These are phyloP conservation scores for Furcasterigmium sp. DNA, from an alignment of 2,329 filamentous ascomycete species.

Conservation along the genomic window DNA sequence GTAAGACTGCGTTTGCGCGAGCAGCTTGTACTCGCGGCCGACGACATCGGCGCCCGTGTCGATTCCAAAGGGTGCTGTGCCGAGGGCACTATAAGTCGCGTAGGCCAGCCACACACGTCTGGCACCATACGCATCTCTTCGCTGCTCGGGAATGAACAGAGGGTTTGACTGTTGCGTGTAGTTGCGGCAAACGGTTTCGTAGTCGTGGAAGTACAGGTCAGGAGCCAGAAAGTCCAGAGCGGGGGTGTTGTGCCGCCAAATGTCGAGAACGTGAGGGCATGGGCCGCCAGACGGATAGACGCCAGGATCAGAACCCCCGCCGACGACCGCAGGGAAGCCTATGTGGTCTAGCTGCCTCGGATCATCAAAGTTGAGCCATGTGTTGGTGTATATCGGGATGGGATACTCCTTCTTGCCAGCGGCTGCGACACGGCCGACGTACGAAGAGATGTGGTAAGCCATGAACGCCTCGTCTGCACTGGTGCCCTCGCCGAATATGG, in stretches of 20 bases:
- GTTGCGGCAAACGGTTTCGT: constrained; percentile 33
- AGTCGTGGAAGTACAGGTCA: constrained; percentile 43
- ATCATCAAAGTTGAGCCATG: constrained; percentile 29
- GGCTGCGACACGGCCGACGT: constrained; percentile 25
- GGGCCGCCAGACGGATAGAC: constrained; percentile 29
- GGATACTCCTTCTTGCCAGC: constrained; percentile 26
- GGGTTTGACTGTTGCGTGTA: constrained; percentile 37
- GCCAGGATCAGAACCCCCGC: constrained; percentile 26
- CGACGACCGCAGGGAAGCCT: constrained; percentile 25
- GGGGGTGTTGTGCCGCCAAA: constrained; percentile 32
- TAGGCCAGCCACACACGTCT: constrained; percentile 35
- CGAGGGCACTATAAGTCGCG: constrained; percentile 31
- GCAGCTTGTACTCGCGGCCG: constrained; percentile 24
- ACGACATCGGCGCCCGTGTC: constrained; percentile 25
- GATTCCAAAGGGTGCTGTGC: constrained; percentile 32
- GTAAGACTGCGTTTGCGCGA: constrained; percentile 18
- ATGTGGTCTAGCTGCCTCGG: constrained; percentile 22
- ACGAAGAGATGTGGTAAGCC: constrained; percentile 27
- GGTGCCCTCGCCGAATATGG: constrained; percentile 21
- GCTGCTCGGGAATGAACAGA: constrained; percentile 47
- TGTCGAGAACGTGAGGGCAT: constrained; percentile 22
- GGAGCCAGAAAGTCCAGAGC: constrained; percentile 40
- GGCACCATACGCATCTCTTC: constrained; percentile 39
- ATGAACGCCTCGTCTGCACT: constrained; percentile 29
- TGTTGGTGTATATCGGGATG: constrained; percentile 28